Evolutionary conservation across 495 filamentous ascomycete genomes (phyloP).

Genomic region (Paragyromitra xinjiangensis): DNA sequence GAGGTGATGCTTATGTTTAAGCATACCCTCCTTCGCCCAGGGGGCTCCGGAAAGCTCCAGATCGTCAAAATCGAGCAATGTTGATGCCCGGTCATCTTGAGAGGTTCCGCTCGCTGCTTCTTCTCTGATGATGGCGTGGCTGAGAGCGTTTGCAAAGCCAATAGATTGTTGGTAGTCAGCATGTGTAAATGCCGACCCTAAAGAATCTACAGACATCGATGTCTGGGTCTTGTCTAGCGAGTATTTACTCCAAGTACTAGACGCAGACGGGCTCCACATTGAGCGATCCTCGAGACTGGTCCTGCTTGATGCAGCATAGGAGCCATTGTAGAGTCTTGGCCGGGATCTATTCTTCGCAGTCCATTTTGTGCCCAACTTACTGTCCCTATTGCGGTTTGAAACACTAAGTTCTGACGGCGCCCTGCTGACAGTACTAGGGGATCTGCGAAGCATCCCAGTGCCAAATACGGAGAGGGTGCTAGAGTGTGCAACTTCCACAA

Average conservation of each 20-base stretch:
- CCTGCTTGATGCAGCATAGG: slow-evolving; percentile 86
- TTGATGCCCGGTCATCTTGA: slow-evolving; percentile 66
- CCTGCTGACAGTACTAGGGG: slow-evolving; percentile 90
- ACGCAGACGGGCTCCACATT: slow-evolving; percentile 88
- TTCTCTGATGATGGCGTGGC: slow-evolving; percentile 95
- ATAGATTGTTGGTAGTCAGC: slow-evolving; percentile 95
- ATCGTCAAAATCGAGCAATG: slow-evolving; percentile 84
- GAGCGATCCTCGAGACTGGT: slow-evolving; percentile 94
- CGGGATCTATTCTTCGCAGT: slow-evolving; percentile 84
- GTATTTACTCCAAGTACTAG: slow-evolving; percentile 93
- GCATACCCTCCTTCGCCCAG: slow-evolving; percentile 96
- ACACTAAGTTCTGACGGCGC: slow-evolving; percentile 77
- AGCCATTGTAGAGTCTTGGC: slow-evolving; percentile 77
- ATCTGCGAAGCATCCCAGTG: slow-evolving; percentile 74
- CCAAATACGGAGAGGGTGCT: slow-evolving; percentile 67
- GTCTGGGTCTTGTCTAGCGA: slow-evolving; percentile 88
- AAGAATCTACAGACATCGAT: slow-evolving; percentile 87
- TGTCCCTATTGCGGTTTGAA: slow-evolving; percentile 54
- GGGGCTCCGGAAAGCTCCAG: slow-evolving; percentile 89
- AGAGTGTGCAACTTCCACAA: slow-evolving; percentile 55
- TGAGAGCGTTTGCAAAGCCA: slow-evolving; percentile 95
- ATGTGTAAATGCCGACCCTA: slow-evolving; percentile 78
- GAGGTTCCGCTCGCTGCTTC: slow-evolving; percentile 71
- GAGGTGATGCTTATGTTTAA: slow-evolving; percentile 96
- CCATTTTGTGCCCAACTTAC: slow-evolving; percentile 73